A percentile compares a stretch with the other conserved stretches of the same genome.
Conservation (phyloP, 768 basidiomycete species). For the Gelatoporia subvermispora region DNA sequence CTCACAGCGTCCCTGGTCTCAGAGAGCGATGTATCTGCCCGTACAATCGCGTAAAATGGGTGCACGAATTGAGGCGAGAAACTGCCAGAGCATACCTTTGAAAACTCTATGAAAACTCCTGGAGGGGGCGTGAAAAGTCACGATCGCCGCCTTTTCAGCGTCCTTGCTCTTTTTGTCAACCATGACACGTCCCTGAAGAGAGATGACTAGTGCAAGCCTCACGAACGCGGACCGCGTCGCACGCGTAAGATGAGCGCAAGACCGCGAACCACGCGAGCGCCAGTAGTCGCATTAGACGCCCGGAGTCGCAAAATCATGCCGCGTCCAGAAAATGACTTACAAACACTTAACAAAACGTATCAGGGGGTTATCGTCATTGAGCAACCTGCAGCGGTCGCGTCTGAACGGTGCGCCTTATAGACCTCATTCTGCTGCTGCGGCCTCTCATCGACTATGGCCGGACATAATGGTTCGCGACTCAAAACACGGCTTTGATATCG, state of each 20-base stretch:
- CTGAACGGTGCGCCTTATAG: too few relatives aligned
- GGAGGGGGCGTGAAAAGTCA: slow-evolving; percentile 35
- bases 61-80: not conserved
- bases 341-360: not conserved
- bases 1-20: slow-evolving; percentile 55
- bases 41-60: not conserved
- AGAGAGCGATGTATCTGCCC: slow-evolving; percentile 54
- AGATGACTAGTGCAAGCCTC: not conserved
- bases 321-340: too few relatives aligned
- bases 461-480: slow-evolving; percentile 20
- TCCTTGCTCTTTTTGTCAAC: slow-evolving; percentile 16
- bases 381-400: too few relatives aligned
- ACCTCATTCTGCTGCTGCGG: slow-evolving; percentile 10
- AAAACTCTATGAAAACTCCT: slow-evolving; percentile 38
- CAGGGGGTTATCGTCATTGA: too few relatives aligned
- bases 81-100: slow-evolving; percentile 27
- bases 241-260: not conserved
- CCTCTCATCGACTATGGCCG: slow-evolving; percentile 23
- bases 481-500: not conserved
- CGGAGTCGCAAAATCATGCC: too few relatives aligned
- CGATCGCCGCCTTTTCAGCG: slow-evolving; percentile 23
- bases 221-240: not conserved
- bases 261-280: not conserved
- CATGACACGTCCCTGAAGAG: not conserved
- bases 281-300: too few relatives aligned